Conservation (phyloP, 352 stramenopile species). For the Globisporangium acanthophoron region DNA sequence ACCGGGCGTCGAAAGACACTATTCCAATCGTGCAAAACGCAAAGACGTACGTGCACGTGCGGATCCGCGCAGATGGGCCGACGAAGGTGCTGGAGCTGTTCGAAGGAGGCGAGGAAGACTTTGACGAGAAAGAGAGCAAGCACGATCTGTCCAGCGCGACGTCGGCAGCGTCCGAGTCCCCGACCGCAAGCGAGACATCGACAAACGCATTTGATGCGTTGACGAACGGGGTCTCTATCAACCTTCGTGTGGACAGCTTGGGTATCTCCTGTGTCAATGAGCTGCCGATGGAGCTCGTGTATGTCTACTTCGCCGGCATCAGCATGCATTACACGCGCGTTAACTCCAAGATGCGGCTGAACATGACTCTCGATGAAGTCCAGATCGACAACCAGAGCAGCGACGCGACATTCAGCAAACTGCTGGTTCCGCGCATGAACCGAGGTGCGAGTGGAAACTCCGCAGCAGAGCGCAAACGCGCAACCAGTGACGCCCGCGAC, state of each 20-base stretch:
- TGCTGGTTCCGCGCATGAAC: slow-evolving; percentile 71
- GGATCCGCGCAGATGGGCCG: slow-evolving; percentile 80
- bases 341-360: slow-evolving; percentile 83
- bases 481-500: slow-evolving; percentile 34
- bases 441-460: slow-evolving; percentile 6
- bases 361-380: slow-evolving; percentile 80
- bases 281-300: slow-evolving; percentile 81
- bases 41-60: slow-evolving; percentile 85
- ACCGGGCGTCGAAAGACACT: slow-evolving; percentile 28
- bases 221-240: slow-evolving; percentile 57
- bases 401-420: slow-evolving; percentile 81
- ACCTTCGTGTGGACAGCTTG: slow-evolving; percentile 71
- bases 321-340: slow-evolving; percentile 67
- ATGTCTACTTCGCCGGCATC: slow-evolving; percentile 81
- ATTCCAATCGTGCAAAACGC: slow-evolving; percentile 56
- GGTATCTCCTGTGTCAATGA: slow-evolving; percentile 87
- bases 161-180: slow-evolving; percentile 59
- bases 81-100: slow-evolving; percentile 90
- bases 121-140: slow-evolving; percentile 77
- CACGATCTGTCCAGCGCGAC: slow-evolving; percentile 64
- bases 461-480: slow-evolving; percentile 27
- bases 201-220: slow-evolving; percentile 65
- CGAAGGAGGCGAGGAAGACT: slow-evolving; percentile 85
- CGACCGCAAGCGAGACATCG: slow-evolving; percentile 68
- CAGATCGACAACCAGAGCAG: slow-evolving; percentile 86